Base-by-base conservation (phyloP, 305 asterid species). In the Plantago lanceolata region DNA sequence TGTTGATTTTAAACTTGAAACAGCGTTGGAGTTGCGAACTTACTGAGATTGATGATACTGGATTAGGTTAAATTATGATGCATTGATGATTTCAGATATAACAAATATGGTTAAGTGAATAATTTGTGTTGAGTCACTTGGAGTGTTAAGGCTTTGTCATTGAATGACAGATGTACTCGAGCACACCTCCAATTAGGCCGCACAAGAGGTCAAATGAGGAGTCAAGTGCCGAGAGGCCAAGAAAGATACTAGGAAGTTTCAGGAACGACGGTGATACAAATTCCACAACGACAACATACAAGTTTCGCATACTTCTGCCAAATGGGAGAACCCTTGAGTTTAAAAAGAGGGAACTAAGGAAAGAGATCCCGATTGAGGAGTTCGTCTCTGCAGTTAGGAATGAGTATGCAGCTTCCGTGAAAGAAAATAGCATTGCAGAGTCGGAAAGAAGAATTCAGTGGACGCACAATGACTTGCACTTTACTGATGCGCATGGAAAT, bases 251-350 rank as follows among this genome's bases (percentile, higher is more conserved):
- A 18, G 68, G 65, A 48, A 44, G 7, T 9, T 61, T 48, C 4
- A 59, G 53, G 57, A 24, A 11, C 0, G 75, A 80, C 54, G 56
- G 65, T 19, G 65, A 29, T 48, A 47, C 29, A 29, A 24, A 4
- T 29, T 53, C 28, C 2, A 56, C 37, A 15, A 63, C 65, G 28
- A 3, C 65, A 21, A 3, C 55, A 33, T 71, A 49, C 47, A 59
- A 29, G 54, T 78, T 80, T 54, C 76, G 73, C 21, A 70, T 81
- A 60, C 82, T 89, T 45, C 50, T 89, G 60, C 96, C 96, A 0
- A 83, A 89, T 63, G 82, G 84, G 5, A 65, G 69, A 2, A 71
- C 78, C 2, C 48, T 85, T 15, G 86, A 77, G 69, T 65, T 81
- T 12, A 82, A 70, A 73, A 19, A 78, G 64, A 51, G 14, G 6